Evolutionary conservation across 176 grass and related monocot genomes (phyloP).

Genomic region (Thinopyrum elongatum): DNA sequence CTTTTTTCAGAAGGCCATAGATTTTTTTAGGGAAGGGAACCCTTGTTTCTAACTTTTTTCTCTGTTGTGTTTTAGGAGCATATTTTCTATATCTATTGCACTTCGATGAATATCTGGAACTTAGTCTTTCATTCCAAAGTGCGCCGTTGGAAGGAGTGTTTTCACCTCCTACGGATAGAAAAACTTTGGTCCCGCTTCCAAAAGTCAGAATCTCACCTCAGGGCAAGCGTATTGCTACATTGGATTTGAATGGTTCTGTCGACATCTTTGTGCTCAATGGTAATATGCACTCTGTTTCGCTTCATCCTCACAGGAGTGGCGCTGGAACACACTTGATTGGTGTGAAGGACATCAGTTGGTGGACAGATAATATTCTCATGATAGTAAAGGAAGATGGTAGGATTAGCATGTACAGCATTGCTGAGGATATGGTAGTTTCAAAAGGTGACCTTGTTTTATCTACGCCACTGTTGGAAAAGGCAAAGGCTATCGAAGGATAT

Average conservation of each 20-base stretch:
- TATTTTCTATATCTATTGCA: conserved; percentile 56
- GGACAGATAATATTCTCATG: conserved; percentile 81
- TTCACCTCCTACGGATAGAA: conserved; percentile 50
- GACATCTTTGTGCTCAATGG: conserved; percentile 59
- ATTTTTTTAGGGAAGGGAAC: conserved; percentile 10
- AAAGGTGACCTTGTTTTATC: conserved; percentile 56
- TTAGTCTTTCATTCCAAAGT: conserved; percentile 51
- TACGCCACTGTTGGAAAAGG: conserved; percentile 68
- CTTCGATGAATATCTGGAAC: conserved; percentile 39
- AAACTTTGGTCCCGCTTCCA: conserved; percentile 41
- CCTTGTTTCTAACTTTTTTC: conserved; percentile 31
- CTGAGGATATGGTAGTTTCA: conserved; percentile 49
- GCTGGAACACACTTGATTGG: conserved; percentile 33
- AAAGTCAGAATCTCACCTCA: conserved; percentile 90
- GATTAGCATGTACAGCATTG: conserved; percentile 71
- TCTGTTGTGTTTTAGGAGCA: conserved; percentile 55
- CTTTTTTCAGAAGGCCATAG: too few species aligned
- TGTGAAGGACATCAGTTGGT: conserved; percentile 88
- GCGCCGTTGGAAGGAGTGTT: conserved; percentile 59
- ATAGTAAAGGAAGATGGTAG: conserved; percentile 48
- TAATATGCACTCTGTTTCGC: conserved; percentile 39
- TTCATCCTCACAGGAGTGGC: conserved; percentile 42
- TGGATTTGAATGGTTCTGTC: conserved; percentile 78
- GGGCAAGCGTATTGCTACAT: conserved; percentile 61
- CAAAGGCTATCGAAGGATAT: conserved; percentile 53